Base-by-base conservation (phyloP, 2,329 filamentous ascomycete genomes). In the Trichoderma sp. region DNA sequence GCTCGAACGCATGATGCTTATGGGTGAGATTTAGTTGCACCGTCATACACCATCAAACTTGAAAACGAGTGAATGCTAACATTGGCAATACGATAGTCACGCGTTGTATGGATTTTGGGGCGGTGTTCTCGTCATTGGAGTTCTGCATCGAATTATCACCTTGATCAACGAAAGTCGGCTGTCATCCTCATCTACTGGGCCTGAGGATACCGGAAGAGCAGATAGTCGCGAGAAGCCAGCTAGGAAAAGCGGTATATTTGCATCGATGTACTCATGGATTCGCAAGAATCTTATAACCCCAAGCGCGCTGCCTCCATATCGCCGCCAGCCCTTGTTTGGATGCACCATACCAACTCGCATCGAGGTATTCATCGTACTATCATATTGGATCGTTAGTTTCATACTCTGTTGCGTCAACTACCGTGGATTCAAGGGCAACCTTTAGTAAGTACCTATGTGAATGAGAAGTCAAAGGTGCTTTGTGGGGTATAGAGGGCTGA, bases 41-140 rank as follows among this genome's bases (percentile, higher is more conserved):
- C 24, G 24, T 64, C 5, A 31, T 21, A 24, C 8, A 14, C 4
- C 5, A 8, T 6, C 37, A 1, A 14, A 5, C 16, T 4, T 11
- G n/a, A 53, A 47, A 11, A 5, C 8, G 43, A 56, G 24, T 3
- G 21, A 21, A 43, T 5, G 14, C 27, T 65, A 37, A 65, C 16
- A 13, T 47, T 31, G 33, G 0, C 5, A 19, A 33, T 33, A 47
- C 35, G 33, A 5, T 8, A 65, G 62, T 5, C 57, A 21, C 27
- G 62, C 62, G 19, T 47, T 65, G 35, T 65, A 65, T 13, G 62
- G 62, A 24, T 65, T 65, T 35, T 65, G 62, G 62, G 62, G 62
- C 7, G 24, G 10, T 19, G 31, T 65, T 13, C 52, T 65, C 52
- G 16, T 65, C 62, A 43, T 65, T 27, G 62, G 62, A 57, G 43